phyloP scores from a whole-genome alignment of 2,329 filamentous ascomycete species.

The Fusarium stilboides region DNA sequence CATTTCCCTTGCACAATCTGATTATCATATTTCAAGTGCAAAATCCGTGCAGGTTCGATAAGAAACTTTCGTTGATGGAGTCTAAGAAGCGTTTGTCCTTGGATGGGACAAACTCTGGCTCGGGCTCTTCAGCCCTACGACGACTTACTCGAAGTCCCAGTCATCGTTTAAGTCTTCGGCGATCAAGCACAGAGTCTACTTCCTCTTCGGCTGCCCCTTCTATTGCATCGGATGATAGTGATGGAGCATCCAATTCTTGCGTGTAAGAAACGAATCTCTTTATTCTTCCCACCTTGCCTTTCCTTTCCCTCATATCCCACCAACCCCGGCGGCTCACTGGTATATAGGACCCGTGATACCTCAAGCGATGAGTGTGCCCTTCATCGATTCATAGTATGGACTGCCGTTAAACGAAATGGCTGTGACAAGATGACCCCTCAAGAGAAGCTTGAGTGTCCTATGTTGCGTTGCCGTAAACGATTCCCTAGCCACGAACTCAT shows the following conservation, averaged over 20 bases:
- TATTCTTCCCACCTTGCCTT: slow-evolving; percentile 9
- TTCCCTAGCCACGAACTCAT: slow-evolving; percentile 68
- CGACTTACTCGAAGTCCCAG: slow-evolving; percentile 53
- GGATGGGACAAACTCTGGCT: slow-evolving; percentile 49
- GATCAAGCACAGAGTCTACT: slow-evolving; percentile 52
- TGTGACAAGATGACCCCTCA: slow-evolving; percentile 63
- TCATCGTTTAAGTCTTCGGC: slow-evolving; percentile 53
- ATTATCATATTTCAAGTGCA: not conserved
- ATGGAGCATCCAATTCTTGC: slow-evolving; percentile 49
- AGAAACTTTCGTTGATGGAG: slow-evolving; percentile 47
- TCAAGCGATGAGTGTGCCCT: slow-evolving; percentile 66
- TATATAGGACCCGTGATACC: slow-evolving; percentile 60
- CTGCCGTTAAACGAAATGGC: slow-evolving; percentile 68
- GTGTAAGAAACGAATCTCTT: slow-evolving; percentile 52
- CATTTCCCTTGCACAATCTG: not conserved
- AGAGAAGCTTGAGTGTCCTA: slow-evolving; percentile 67
- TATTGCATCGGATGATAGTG: slow-evolving; percentile 45
- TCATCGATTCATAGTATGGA: slow-evolving; percentile 71
- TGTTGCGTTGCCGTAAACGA: slow-evolving; percentile 65
- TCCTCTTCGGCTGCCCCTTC: slow-evolving; percentile 48
- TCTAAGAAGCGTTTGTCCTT: slow-evolving; percentile 51
- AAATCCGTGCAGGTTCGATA: not conserved
- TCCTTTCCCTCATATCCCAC: slow-evolving; percentile 11
- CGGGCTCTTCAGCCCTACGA: slow-evolving; percentile 53
- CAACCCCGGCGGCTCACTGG: slow-evolving; percentile 32